Evolutionary conservation across 441 rosid genomes (phyloP), one percentile per base, ranked within the genome.

Genomic region (Gossypium davidsonii): DNA sequence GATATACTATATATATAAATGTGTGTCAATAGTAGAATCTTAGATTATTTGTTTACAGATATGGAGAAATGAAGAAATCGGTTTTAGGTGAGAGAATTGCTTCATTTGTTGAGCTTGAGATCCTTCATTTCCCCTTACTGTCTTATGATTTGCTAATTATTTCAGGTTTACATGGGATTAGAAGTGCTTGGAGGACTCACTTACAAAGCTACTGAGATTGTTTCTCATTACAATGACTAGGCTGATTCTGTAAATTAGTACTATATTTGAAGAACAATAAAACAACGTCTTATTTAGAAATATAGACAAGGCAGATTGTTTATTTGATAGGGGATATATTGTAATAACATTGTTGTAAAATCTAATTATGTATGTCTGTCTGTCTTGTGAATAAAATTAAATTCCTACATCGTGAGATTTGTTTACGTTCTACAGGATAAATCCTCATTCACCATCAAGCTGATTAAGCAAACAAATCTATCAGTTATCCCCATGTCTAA

Each of bases 41-140:
- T 14, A 67, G 56, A 49, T 52, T 46, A 48, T 63, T 63, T 63
- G 68, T 63, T 63, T 61, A 6, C 46, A 7, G 65, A 60, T 60
- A 31, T 6, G 65, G 20, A 23, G 9, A n/a, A 56, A 21, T 8
- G 26, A 56, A 56, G 60, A 56, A 20, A 56, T 56, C 14, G 1
- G 39, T 25, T 4, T 3, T 31, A 58, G 63, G 63, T 58, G 63
- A 58, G 63, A 55, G 39, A 12, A 26, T 6, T 28, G 4, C 2
- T 12, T 59, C 4, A 28, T 26, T 26, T 59, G 4, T 26, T 28
- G 17, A 28, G 18, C 10, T 26, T 60, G 25, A 56, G n/a, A 56
- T 21, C 28, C 61, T 56, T 10, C 61, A 56, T 9, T 23, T 11
- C 37, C 26, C 17, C 15, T 59, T 11, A 0, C 39, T 62, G 26